Evolutionary conservation across 2,329 filamentous ascomycete species (phyloP), one percentile per base, ranked within the genome.

Genomic region (Bertia moriformis): DNA sequence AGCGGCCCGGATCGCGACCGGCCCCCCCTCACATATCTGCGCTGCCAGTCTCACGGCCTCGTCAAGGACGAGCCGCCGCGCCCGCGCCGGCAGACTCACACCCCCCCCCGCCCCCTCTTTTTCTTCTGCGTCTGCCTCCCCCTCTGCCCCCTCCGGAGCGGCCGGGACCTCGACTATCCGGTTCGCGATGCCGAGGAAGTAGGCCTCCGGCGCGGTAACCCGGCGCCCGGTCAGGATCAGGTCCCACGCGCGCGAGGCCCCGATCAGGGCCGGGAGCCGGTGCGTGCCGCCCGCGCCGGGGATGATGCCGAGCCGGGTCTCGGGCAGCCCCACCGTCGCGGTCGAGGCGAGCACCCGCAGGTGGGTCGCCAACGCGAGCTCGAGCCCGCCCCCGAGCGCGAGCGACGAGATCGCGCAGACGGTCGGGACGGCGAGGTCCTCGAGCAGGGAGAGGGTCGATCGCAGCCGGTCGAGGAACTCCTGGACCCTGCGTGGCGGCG

Each of bases 241-340:
- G 57, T 98, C 89, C 38, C 88, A 71, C n/a, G 91, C 91, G 40
- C 87, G 77, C 18, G 71, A 67, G 17, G 82, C 62, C 4, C 91
- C 91, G 46, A 98, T 80, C 15, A 98, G 61, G 5, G 70, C 72
- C 1, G 87, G 86, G 1, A 98, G 75, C 7, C 91, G 79, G 58
- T 86, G 84, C 1, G 89, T 96, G 43, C 89, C 91, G 35, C 91
- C 91, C 2, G 89, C 91, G 42, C 91, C 91, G 3, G 91, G 91
- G 46, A 98, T 83, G 55, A 98, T 98, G 41, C 83, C 91, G 2
- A 98, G 71, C 2, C 88, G 72, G 2, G 91, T 96, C 58, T 98
- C 91, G 1, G 91, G 91, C 4, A 96, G 74, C 0, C 78, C 88
- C 40, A 98, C 76, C 17, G 69, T 64, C 14, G 86, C 83, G 22